Base-by-base conservation (phyloP, 1,284 basidiomycete genomes). In the Golubevia pallescens region DNA sequence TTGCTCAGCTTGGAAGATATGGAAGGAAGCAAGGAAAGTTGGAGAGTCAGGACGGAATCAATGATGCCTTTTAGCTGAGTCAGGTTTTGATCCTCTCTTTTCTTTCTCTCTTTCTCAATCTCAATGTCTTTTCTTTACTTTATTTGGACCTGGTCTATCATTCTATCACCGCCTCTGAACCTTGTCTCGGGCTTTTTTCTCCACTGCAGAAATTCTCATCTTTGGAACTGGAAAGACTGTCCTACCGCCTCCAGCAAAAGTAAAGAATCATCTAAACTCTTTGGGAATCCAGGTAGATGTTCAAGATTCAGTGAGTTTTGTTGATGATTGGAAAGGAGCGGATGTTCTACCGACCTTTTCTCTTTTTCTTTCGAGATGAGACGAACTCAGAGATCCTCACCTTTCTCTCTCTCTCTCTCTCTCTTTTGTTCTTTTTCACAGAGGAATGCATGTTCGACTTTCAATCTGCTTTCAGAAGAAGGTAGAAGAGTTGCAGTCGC, bases 401-500 rank as follows among this genome's bases (percentile, higher is more conserved):
- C 52, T 23, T 51, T 54, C 56, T 63, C 23, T 6, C 28, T 52
- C 56, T 20, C 3, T 0, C n/a, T 14, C 4, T 21, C 14, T 34
- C 57, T 21, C 23, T 58, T 24, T 19, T 14, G 56, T 24, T 4
- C 21, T n/a, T 20, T 7, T 16, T 0, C 2, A 57, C 71, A 94
- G 93, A 88, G 93, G 74, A 96, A 96, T 81, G 95, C 95, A 10
- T 94, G 93, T 78, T 92, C 94, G 38, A 97, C 95, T 0, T 98
- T 94, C 86, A 98, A 98, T 86, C 87, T 98, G 38, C 89, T 98
- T 52, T 87, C 92, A 0, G 96, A 98, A 86, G 95, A 98, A 86
- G 95, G 94, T 0, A 88, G 95, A 62, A 91, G 91, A 19, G 93
- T 98, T 13, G 93, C 93, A 24, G 95, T 93, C 8, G 95, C 95